Evolutionary conservation across 306 rosid species (phyloP), one percentile per base, ranked within the genome.

Genomic region (Clitoria ternatea): DNA sequence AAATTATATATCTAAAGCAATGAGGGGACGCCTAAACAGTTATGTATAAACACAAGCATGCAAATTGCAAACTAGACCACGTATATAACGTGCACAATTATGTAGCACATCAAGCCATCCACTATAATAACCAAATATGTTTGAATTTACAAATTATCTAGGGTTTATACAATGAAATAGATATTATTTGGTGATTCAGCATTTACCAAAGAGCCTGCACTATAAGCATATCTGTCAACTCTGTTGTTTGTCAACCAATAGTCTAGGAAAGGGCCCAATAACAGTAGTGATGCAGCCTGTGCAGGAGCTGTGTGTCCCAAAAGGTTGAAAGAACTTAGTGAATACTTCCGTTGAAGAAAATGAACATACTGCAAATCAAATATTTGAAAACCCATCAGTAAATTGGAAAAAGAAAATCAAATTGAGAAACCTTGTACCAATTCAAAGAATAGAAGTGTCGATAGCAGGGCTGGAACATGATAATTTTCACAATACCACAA

Each of bases 231-330:
- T 39, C 7, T 64, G 32, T 92, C 90, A 39, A 92, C 88, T 74
- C 98, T 86, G 50, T 74, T 78, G 80, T 42, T 57, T 17, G 98
- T 92, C 92, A 92, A 78, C 95, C 92, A 89, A 77, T 89, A 89
- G 79, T 89, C 98, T 14, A 92, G 86, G 62, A 87, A 30, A 69
- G 98, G 98, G 12, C 96, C 95, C 9, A 89, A 0, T 71, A 87
- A 19, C 73, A 89, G 61, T 45, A 92, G 86, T 0, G 96, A 84
- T 42, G 66, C 84, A 4, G 98, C 96, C 76, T 92, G 98, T 3
- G 92, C 96, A 4, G 98, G 96, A 53, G 98, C 98, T 30, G 98
- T 92, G 47, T 92, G 98, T 48, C 98, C 96, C 87, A 92, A 76
- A 52, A 92, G 87, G 84, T 77, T 92, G 90, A 89, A 92, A 66